Evolutionary conservation across 1,284 basidiomycete species (phyloP).

Genomic region (Leccinum pallidistipes): DNA sequence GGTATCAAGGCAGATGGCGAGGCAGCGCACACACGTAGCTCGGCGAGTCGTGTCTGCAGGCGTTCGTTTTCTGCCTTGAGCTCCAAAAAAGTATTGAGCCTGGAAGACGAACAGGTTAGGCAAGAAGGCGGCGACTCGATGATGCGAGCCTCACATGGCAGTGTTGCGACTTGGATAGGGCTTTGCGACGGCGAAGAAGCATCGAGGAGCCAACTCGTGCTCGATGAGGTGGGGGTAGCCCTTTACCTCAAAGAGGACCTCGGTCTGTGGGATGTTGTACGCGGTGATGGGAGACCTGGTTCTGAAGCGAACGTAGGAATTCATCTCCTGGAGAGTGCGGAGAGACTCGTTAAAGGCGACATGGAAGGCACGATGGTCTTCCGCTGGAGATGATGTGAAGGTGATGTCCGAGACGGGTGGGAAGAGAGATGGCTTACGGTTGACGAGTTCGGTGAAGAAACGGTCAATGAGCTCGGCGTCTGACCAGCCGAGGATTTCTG

Average conservation of each 20-base stretch:
- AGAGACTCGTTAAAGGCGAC: conserved; percentile 57
- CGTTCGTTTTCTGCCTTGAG: conserved; percentile 77
- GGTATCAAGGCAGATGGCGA: conserved; percentile 19
- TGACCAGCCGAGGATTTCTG: conserved; percentile 73
- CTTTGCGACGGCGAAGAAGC: conserved; percentile 72
- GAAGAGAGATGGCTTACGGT: conserved; percentile 43
- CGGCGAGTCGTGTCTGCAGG: conserved; percentile 53
- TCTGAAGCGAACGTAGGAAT: conserved; percentile 64
- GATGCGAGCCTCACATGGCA: conserved; percentile 54
- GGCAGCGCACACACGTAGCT: conserved; percentile 38
- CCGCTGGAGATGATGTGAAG: conserved; percentile 40
- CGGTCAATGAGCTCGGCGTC: conserved; percentile 71
- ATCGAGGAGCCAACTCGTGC: conserved; percentile 45
- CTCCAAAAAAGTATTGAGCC: conserved; percentile 77
- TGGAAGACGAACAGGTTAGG: conserved; percentile 33
- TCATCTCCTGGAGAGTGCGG: conserved; percentile 46
- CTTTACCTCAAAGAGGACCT: conserved; percentile 72
- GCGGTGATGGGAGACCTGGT: conserved; percentile 25
- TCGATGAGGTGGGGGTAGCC: conserved; percentile 61
- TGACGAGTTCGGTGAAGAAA: conserved; percentile 63
- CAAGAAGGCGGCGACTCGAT: not conserved
- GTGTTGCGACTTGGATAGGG: conserved; percentile 75
- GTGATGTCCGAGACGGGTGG: not conserved
- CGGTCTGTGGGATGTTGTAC: conserved; percentile 33
- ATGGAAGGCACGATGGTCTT: conserved; percentile 61